Evolutionary conservation across 2,329 filamentous ascomycete species (phyloP).

Genomic region (Arthroderma uncinatum): DNA sequence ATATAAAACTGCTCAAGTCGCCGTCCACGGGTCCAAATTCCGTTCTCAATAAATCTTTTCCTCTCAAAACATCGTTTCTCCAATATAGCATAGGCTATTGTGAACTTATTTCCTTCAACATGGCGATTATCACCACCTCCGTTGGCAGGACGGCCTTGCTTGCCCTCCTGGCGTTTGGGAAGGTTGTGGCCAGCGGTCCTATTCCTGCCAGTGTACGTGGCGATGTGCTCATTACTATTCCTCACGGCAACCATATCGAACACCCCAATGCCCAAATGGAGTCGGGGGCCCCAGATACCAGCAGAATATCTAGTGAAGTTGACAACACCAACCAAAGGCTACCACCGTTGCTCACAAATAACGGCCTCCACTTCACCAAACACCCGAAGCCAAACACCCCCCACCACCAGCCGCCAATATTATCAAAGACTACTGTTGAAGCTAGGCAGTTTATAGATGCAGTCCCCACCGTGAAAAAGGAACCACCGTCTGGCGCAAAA

Average conservation of each 20-base stretch:
- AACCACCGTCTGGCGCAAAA: background rate
- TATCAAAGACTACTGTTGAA: background rate
- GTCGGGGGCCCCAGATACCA: background rate
- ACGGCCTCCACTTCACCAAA: background rate
- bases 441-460: background rate
- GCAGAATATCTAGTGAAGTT: background rate
- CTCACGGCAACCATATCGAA: background rate
- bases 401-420: background rate
- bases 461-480: background rate
- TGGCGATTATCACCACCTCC: background rate
- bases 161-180: background rate
- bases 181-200: background rate
- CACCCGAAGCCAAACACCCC: background rate
- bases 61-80: no score
- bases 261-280: background rate
- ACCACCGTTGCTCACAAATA: background rate
- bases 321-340: background rate
- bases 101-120: background rate
- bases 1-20: background rate
- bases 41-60: no score
- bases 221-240: background rate
- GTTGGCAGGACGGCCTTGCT: background rate
- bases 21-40: no score
- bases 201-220: background rate
- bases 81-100: no score